phyloP scores from a whole-genome alignment of 176 grass and related monocot genomes.

The Bromus sterilis region DNA sequence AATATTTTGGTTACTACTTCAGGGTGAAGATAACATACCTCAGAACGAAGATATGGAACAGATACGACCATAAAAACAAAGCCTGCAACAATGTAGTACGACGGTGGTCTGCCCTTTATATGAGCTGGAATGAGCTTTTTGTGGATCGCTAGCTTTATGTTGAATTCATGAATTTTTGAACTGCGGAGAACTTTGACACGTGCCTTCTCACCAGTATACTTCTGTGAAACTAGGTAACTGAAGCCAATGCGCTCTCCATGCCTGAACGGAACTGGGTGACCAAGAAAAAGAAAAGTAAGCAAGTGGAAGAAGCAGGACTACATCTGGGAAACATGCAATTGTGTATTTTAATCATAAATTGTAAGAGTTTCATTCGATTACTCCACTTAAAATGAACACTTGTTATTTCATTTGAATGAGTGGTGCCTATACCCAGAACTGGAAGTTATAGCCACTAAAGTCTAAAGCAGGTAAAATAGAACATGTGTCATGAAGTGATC shows the following conservation, averaged over 20 bases:
- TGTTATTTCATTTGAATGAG: background rate
- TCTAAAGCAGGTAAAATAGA: background rate
- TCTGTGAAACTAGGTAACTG: slow-evolving; percentile 94
- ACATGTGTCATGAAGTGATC: background rate
- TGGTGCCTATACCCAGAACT: background rate
- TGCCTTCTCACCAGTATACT: slow-evolving; percentile 95
- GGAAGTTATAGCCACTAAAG: background rate
- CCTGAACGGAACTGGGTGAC: slow-evolving; percentile 86
- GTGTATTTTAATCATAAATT: slow-evolving; percentile 4
- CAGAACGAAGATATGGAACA: slow-evolving; percentile 95
- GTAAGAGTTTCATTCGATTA: background rate
- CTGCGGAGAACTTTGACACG: slow-evolving; percentile 66
- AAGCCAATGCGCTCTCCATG: slow-evolving; percentile 98
- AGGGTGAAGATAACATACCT: slow-evolving; percentile 40
- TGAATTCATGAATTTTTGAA: slow-evolving; percentile 72
- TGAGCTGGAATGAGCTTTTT: slow-evolving; percentile 92
- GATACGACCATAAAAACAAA: slow-evolving; percentile 82
- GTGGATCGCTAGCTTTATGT: slow-evolving; percentile 82
- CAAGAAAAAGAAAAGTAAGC: slow-evolving; percentile 19
- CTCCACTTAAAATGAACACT: background rate
- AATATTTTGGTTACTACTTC: background rate
- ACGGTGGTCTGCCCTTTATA: slow-evolving; percentile 77
- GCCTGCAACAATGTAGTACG: slow-evolving; percentile 98
- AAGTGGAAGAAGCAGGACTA: background rate
- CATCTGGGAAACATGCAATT: slow-evolving; percentile 10